Percentiles rank a stretch among this genome's conserved stretches.
These are phyloP conservation scores for Candida neerlandica DNA, from an alignment of 1,139 yeast species.

Conservation along the genomic window DNA sequence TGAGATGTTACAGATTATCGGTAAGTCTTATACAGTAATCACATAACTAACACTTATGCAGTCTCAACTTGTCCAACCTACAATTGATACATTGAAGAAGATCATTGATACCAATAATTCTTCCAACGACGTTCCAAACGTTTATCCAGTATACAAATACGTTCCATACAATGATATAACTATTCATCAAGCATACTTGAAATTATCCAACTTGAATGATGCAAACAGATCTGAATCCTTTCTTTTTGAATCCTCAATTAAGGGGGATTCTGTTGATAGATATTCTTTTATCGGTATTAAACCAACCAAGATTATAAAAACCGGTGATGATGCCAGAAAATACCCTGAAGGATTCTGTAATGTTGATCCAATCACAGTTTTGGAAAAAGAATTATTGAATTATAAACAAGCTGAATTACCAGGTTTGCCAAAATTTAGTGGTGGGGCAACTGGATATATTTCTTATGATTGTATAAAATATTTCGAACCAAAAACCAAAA, in stretches of 20 bases:
- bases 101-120: conserved; percentile 43
- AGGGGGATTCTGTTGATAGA: conserved; percentile 87
- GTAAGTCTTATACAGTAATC: no score
- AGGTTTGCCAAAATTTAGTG: conserved; percentile 81
- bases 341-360: conserved; percentile 39
- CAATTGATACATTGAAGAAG: conserved; percentile 50
- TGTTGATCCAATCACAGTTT: conserved; percentile 75
- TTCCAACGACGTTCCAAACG: conserved; percentile 43
- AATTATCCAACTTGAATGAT: conserved; percentile 73
- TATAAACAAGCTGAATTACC: conserved; percentile 74
- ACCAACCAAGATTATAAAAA: conserved; percentile 78
- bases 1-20: background rate
- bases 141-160: conserved; percentile 79
- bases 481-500: conserved; percentile 87
- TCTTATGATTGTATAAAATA: conserved; percentile 96
- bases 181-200: conserved; percentile 87
- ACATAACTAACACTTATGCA: conserved; percentile 5
- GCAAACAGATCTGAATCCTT: conserved; percentile 67
- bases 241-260: conserved; percentile 82
- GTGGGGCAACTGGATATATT: conserved; percentile 95
- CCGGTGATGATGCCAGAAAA: conserved; percentile 56
- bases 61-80: conserved; percentile 56
- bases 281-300: conserved; percentile 87
- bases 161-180: conserved; percentile 78
- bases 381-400: conserved; percentile 70